Conservation (phyloP, 192 early-diverging fungal species). For the Podila minutissima region DNA sequence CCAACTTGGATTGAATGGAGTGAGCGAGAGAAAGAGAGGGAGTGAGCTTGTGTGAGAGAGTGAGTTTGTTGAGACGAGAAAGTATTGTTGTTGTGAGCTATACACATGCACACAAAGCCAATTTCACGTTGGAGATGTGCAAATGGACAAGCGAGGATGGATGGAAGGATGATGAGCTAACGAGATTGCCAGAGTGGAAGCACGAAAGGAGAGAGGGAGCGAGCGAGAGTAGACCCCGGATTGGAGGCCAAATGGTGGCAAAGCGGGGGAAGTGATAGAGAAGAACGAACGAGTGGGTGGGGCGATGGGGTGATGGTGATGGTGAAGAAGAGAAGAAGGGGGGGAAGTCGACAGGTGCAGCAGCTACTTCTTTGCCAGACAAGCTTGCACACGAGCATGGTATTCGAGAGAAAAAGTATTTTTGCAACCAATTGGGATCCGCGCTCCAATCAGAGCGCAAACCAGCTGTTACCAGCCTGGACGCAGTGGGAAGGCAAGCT, state of each 20-base stretch:
- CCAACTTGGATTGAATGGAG: no score
- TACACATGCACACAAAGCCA: no score
- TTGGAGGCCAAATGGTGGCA: constrained; percentile 4
- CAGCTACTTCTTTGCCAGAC: no score
- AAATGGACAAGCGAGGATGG: background rate
- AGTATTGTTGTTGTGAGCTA: no score
- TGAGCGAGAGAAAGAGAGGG: background rate
- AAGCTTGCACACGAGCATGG: no score
- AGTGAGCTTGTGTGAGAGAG: background rate
- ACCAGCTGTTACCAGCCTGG: background rate
- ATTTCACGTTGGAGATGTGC: no score
- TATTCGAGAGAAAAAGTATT: no score
- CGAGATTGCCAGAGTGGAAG: no score
- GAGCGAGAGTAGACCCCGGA: background rate
- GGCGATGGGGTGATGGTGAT: constrained; percentile 6
- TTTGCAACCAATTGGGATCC: background rate
- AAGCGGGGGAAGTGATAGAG: background rate
- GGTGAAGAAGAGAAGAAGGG: no score
- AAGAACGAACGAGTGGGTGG: constrained; percentile 2
- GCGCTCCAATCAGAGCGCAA: background rate
- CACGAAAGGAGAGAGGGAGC: background rate
- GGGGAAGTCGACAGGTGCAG: no score
- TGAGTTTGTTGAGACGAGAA: background rate
- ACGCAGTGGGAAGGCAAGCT: background rate
- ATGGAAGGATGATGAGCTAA: background rate